Percentiles rank a stretch among this genome's conserved stretches.
These are phyloP conservation scores for Leptosphaerulina australis DNA, from an alignment of 2,329 filamentous ascomycete species.

Conservation along the genomic window DNA sequence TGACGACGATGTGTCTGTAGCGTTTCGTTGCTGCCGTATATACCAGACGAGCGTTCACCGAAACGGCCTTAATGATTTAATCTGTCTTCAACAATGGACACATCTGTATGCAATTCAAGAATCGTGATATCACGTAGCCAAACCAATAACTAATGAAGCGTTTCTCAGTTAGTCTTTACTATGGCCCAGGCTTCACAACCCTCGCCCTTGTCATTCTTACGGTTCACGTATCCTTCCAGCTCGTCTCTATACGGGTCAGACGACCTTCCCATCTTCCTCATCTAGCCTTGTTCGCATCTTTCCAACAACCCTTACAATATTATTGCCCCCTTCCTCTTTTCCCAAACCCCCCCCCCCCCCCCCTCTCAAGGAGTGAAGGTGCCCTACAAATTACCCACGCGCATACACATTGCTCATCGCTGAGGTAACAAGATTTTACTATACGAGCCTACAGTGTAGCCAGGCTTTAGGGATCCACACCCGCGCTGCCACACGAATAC, in stretches of 20 bases:
- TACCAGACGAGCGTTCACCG: constrained; percentile 4
- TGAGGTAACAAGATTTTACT: not conserved
- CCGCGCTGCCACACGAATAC: constrained; percentile 1
- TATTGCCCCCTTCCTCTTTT: not conserved
- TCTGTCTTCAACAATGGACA: not conserved
- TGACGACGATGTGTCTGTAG: constrained; percentile 7
- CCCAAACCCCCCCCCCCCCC: not conserved
- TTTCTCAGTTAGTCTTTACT: not conserved
- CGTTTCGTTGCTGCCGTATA: constrained; percentile 5
- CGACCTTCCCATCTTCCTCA: not conserved
- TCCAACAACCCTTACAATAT: not conserved
- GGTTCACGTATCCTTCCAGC: not conserved
- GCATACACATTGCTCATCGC: too few relatives aligned
- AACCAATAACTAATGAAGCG: not conserved
- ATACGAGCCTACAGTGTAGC: not conserved
- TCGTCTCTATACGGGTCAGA: too few relatives aligned
- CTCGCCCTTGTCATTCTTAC: not conserved
- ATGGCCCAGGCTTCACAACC: not conserved
- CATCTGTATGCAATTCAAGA: not conserved
- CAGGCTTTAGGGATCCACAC: constrained; percentile 1
- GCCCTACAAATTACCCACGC: too few relatives aligned
- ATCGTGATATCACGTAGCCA: not conserved
- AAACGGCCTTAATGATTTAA: constrained; percentile 14
- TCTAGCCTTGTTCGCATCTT: not conserved
- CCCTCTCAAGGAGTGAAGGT: too few relatives aligned